These are phyloP conservation scores for Hypoxylon sp. DNA, from an alignment of 2,329 filamentous ascomycete species.

Conservation along the genomic window DNA sequence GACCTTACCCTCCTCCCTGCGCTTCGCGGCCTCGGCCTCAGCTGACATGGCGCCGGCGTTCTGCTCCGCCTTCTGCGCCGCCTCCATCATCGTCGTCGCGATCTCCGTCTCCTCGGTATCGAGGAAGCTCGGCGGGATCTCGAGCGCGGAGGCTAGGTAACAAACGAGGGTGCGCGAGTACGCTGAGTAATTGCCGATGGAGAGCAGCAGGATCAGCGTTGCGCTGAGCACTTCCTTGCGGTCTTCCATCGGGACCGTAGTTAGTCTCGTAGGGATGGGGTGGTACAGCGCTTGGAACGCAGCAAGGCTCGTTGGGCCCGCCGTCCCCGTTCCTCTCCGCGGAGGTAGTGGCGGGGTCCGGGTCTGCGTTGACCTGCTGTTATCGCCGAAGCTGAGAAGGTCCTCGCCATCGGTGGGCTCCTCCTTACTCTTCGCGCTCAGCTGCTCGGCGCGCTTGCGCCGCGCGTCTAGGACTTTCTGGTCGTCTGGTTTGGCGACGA, in stretches of 20 bases:
- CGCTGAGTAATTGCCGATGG: constrained; percentile 80
- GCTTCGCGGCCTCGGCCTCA: constrained; percentile 81
- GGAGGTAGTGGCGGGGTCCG: not conserved
- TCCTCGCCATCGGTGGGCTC: constrained; percentile 57
- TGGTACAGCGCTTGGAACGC: constrained; percentile 67
- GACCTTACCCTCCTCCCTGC: constrained; percentile 77
- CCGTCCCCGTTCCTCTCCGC: constrained; percentile 16
- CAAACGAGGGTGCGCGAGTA: constrained; percentile 79
- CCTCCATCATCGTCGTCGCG: constrained; percentile 80
- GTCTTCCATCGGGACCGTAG: constrained; percentile 71
- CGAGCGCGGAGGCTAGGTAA: constrained; percentile 76
- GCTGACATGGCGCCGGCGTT: constrained; percentile 73
- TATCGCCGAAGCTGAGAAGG: constrained; percentile 61
- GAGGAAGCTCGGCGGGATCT: constrained; percentile 73
- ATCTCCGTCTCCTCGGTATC: constrained; percentile 81
- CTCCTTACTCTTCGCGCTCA: constrained; percentile 58
- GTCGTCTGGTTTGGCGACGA: constrained; percentile 68
- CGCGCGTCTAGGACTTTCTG: constrained; percentile 64
- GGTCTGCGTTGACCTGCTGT: constrained; percentile 27
- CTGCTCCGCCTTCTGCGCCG: constrained; percentile 66
- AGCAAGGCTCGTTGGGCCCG: constrained; percentile 52
- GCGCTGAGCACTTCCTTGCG: constrained; percentile 77
- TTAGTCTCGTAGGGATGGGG: constrained; percentile 68
- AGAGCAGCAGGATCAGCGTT: constrained; percentile 78
- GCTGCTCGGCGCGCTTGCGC: constrained; percentile 60